Evolutionary conservation across 257 asterid species (phyloP), one percentile per base, ranked within the genome.

Genomic region (Rhazya stricta): DNA sequence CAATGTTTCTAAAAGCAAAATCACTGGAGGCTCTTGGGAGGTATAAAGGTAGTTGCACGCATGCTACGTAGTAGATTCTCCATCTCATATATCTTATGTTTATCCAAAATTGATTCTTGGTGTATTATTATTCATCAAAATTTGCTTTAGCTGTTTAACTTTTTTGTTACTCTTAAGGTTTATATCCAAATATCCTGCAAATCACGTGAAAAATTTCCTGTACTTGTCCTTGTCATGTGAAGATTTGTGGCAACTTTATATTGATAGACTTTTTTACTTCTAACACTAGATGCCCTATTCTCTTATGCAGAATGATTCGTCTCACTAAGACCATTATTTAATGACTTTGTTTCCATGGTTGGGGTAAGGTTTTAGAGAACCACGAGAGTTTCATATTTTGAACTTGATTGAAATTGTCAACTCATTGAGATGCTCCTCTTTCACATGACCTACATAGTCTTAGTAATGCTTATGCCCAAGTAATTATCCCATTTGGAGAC

Each of bases 1-100:
- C 97, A 45, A 84, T 90, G 65, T 86, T 87, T 84, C 85, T 94
- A 10, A 94, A 94, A 87, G 88, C 97, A 48, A 90, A 90, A 83
- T 92, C 96, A 36, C 86, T 89, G 30, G 90, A 88, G 83, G 91
- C 90, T 71, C 97, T 92, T 71, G 89, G 92, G 86, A 89, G 93
- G 86, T 84, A 80, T 76, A 90, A 89, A 94, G 99, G 99, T 91
- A 89, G 61, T 43, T 32, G 50, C 6, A 0, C 29, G 8, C 30
- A 15, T 54, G 60, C 80, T 54, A 70, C 25, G 62, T 72, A 43
- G 9, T 74, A 62, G 42, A 57, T 8, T 72, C 50, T 73, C 50
- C 23, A 10, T 34, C 48, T 30, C 1, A 18, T 32, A 62, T 4
- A 62, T 62, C 45, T 29, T 29, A 13, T 18, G 36, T 62, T 16